Base-by-base conservation (phyloP, 768 basidiomycete species). In the Suillus variegatus region DNA sequence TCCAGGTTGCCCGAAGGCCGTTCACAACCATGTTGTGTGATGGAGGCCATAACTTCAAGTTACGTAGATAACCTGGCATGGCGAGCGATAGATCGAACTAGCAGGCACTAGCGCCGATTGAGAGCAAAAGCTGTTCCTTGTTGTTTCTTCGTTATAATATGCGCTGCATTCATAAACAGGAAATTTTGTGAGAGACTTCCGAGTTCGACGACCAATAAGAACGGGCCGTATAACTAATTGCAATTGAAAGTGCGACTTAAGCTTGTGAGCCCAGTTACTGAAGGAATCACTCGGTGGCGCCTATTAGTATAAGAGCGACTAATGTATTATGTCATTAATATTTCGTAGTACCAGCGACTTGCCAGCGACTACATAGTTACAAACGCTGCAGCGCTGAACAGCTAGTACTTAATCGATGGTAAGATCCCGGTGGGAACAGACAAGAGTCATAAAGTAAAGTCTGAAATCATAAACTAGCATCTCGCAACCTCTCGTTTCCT, bases 1-100 rank as follows among this genome's bases (percentile, higher is more conserved):
- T 74, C 93, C 93, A 94, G 35, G 83, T 47, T 6, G 80, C 67
- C 62, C 86, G 80, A n/a, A 91, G 77, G 40, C 76, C 70, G 57
- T 82, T 82, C 67, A 87, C 79, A 43, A 82, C 72, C 32, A 72
- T 68, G 57, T 73, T 78, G 28, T 72, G 60, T 28, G 65, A 55
- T 41, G 41, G 41, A 13, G 36, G 36, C 64, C 43, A 63, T 44
- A n/a, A 35, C 22, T 62, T 51, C 10, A 28, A 16, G 25, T 25
- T 61, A 7, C 10, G 25, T 43, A 4, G 25, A 60, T 13, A 13
- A 60, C 58, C 25, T 6, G 58, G 28, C 58, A 60, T 60, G 10
- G 18, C 25, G 28, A 43, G 18, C 12, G 12, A 38, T 28, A 18
- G 7, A 57, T 36, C 8, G 13, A 36, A n/a, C 35, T 20, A 41